Evolutionary conservation across 2,329 filamentous ascomycete genomes (phyloP), one percentile per base, ranked within the genome.

Genomic region (Helotiales sp.): DNA sequence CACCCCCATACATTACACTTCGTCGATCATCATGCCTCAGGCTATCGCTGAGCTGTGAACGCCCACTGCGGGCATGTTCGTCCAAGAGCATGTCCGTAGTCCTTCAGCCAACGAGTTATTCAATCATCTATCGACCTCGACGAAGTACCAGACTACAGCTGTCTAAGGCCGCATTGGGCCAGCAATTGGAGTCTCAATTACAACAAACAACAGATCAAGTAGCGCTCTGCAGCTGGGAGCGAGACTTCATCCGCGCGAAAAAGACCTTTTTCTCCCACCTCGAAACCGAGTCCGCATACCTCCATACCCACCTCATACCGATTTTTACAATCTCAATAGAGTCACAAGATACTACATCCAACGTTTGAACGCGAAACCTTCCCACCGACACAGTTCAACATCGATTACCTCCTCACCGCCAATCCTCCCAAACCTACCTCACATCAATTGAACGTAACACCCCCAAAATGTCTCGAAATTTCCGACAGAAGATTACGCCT

Each of bases 31-130:
- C 76, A 87, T 86, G 83, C 85, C 84, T 84, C 85, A 81, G 86
- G 86, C 87, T 81, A 80, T 89, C 87, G 87, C 86, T 90, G 88
- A 88, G 89, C 90, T 93, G 88, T 96, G 92, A 93, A 91, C 84
- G 78, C 83, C 86, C 86, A 87, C 89, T 92, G 85, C 87, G 87
- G 86, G 84, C 80, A 77, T 76, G 76, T 72, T 72, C 72, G 68
- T 71, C 70, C 73, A 46, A 71, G 74, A 76, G 76, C 77, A 71
- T 81, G 83, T 83, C 83, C 83, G 86, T 84, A 92, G 90, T 91
- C 88, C 88, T 86, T 85, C 88, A 91, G 89, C 87, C 66, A 87
- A 86, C 79, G 88, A 91, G 81, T 82, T 79, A 79, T 81, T 81
- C 80, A 82, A 84, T 81, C 77, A 77, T 74, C 77, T 80, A 83